phyloP scores from a whole-genome alignment of 2,329 filamentous ascomycete species.

The Diaporthe sp. region DNA sequence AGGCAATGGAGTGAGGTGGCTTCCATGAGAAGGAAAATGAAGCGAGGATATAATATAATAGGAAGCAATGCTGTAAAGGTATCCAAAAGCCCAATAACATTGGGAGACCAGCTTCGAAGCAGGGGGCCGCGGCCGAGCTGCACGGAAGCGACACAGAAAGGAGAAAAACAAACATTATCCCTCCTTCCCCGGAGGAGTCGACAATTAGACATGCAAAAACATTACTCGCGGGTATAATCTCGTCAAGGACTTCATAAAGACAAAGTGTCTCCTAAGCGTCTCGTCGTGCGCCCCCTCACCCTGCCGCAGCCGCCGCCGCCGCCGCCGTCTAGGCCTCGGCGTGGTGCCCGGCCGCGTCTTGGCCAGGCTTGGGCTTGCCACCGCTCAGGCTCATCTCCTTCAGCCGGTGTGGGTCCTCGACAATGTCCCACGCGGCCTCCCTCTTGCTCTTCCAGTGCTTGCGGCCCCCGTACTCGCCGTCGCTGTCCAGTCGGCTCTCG shows the following conservation, averaged over 20 bases:
- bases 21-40: not conserved
- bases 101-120: not conserved
- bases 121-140: not conserved
- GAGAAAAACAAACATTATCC: not conserved
- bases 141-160: not conserved
- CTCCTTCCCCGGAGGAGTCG: not conserved
- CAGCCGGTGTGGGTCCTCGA: constrained; percentile 64
- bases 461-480: constrained; percentile 52
- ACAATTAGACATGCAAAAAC: constrained; percentile 26
- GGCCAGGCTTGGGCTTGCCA: not conserved
- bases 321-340: not conserved
- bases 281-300: not conserved
- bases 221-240: constrained; percentile 36
- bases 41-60: not conserved
- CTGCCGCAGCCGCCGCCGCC: not conserved
- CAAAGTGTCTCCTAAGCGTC: not conserved
- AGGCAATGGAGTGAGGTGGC: not conserved
- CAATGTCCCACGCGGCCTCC: constrained; percentile 64
- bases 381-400: constrained; percentile 50
- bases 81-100: not conserved
- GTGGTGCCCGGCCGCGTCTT: not conserved
- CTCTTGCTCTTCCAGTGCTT: constrained; percentile 61
- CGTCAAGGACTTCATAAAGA: not conserved
- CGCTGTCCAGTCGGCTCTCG: constrained; percentile 63
- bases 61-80: not conserved